Percentiles rank a stretch among this genome's conserved stretches.
Evolutionary conservation across 1,284 basidiomycete genomes (phyloP).

Genomic region (Polyporus tsugae): DNA sequence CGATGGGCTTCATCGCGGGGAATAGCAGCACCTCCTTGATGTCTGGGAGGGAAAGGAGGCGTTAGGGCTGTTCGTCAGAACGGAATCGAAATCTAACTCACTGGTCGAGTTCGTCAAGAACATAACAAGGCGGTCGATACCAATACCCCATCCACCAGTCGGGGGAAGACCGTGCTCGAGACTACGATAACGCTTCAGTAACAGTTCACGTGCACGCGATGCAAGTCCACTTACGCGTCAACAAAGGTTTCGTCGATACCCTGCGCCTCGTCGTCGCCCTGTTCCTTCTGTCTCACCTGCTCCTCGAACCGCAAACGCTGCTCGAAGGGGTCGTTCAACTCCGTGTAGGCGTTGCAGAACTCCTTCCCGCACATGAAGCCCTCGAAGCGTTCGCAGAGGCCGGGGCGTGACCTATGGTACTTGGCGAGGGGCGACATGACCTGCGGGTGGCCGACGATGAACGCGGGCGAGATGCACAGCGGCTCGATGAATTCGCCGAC

Average conservation of each 20-base stretch:
- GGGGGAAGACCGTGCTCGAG: constrained; percentile 98
- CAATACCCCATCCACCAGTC: constrained; percentile 96
- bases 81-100: constrained; percentile 48
- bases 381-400: constrained; percentile 98
- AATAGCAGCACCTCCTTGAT: constrained; percentile 92
- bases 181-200: constrained; percentile 48
- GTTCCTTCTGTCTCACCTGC: constrained; percentile 90
- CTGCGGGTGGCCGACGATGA: constrained; percentile 99
- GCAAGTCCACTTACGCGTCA: constrained; percentile 72
- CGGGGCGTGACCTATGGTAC: constrained; percentile 92
- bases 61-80: constrained; percentile 34
- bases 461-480: constrained; percentile 95
- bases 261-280: constrained; percentile 98
- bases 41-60: constrained; percentile 53
- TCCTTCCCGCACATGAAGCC: constrained; percentile 99
- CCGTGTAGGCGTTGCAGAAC: constrained; percentile 98
- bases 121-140: constrained; percentile 95
- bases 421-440: constrained; percentile 99
- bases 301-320: constrained; percentile 97
- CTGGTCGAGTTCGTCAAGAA: constrained; percentile 93
- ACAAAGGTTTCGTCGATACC: constrained; percentile 96
- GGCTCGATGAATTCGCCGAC: constrained; percentile 98
- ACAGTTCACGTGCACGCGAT: constrained; percentile 9
- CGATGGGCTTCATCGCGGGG: constrained; percentile 90
- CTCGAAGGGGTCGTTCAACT: constrained; percentile 98